phyloP scores from a whole-genome alignment of 2,329 filamentous ascomycete species.

The Aureobasidium subglaciale region DNA sequence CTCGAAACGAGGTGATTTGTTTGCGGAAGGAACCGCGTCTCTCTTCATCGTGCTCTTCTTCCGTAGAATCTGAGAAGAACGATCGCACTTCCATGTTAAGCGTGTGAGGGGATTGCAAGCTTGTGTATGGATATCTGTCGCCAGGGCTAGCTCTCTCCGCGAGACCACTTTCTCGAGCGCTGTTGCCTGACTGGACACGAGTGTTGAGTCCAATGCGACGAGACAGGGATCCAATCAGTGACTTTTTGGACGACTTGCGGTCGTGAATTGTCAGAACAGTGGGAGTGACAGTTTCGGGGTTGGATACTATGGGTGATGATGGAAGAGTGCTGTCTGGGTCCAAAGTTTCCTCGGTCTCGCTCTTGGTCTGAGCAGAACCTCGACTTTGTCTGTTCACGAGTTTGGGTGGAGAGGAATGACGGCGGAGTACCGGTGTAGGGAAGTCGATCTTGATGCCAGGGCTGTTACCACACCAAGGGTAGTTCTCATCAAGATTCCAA shows the following conservation, averaged over 20 bases:
- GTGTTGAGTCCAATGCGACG: constrained; percentile 26
- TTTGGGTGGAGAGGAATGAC: constrained; percentile 24
- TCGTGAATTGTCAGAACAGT: constrained; percentile 24
- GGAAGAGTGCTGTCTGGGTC: constrained; percentile 14
- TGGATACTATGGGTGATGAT: constrained; percentile 11
- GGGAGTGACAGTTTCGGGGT: constrained; percentile 4
- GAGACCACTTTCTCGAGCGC: constrained; percentile 4
- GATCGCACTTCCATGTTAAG: constrained; percentile 34
- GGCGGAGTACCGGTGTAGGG: constrained; percentile 27
- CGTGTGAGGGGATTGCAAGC: constrained; percentile 36
- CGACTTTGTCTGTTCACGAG: constrained; percentile 19
- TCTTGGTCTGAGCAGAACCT: background rate
- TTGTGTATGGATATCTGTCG: constrained; percentile 44
- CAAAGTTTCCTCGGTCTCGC: constrained; percentile 3
- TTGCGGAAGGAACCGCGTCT: constrained; percentile 27
- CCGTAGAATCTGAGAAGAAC: constrained; percentile 38
- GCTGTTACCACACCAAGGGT: constrained; percentile 36
- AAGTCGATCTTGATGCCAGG: constrained; percentile 33
- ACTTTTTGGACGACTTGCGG: constrained; percentile 29
- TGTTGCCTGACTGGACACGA: constrained; percentile 13
- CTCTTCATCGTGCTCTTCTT: constrained; percentile 22
- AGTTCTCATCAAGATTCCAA: constrained; percentile 44
- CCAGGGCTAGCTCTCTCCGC: constrained; percentile 25
- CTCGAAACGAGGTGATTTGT: constrained; percentile 27
- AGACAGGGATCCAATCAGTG: constrained; percentile 30